These are phyloP conservation scores for Zanthoxylum bungeanum DNA, from an alignment of 345 rosid species.

Conservation along the genomic window DNA sequence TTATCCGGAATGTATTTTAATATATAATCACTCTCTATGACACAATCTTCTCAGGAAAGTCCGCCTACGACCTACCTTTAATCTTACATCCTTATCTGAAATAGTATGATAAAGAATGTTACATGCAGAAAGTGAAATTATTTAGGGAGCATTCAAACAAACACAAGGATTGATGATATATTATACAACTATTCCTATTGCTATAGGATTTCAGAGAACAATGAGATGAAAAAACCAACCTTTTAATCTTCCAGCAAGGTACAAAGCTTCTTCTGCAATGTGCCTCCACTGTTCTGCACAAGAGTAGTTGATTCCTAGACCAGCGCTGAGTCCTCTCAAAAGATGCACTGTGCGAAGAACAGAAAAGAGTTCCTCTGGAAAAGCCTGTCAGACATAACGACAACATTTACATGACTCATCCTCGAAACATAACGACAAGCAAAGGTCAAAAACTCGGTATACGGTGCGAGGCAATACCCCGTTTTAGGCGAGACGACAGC, in stretches of 20 bases:
- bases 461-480: too few species aligned
- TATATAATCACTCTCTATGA: slow-evolving; percentile 25
- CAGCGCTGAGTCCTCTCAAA: slow-evolving; percentile 89
- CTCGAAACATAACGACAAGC: neutral
- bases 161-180: neutral
- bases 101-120: neutral
- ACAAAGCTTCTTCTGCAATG: slow-evolving; percentile 81
- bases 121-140: neutral
- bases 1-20: too few species aligned
- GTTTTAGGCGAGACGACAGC: too few species aligned
- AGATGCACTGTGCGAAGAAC: slow-evolving; percentile 83
- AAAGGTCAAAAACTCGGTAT: too few species aligned
- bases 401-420: neutral
- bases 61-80: slow-evolving; percentile 15
- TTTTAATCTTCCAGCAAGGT: slow-evolving; percentile 62
- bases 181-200: neutral
- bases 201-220: neutral
- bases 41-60: slow-evolving; percentile 30
- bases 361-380: slow-evolving; percentile 90
- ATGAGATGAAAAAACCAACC: slow-evolving; percentile 32
- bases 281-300: slow-evolving; percentile 87
- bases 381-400: slow-evolving; percentile 39
- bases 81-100: slow-evolving; percentile 34
- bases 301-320: slow-evolving; percentile 79
- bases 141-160: neutral